Conservation (phyloP, 2,329 filamentous ascomycete species). For the Exserohilum rostratum region DNA sequence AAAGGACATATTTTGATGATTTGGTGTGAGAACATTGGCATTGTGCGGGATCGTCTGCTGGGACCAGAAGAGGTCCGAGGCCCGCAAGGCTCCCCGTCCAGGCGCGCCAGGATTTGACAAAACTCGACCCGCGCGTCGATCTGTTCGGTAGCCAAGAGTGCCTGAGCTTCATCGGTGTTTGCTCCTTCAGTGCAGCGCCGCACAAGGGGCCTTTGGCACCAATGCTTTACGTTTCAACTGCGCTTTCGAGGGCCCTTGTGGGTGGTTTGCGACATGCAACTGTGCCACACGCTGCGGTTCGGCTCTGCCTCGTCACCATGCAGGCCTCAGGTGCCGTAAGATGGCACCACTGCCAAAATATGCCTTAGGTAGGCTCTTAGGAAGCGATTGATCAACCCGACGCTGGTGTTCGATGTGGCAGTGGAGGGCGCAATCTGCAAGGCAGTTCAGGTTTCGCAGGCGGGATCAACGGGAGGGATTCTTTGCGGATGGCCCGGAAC, state of each 20-base stretch:
- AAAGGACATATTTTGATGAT: not conserved
- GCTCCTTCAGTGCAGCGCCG: not conserved
- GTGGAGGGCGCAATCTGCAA: conserved; percentile 6
- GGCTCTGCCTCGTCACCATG: conserved; percentile 3
- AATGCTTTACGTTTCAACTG: not conserved
- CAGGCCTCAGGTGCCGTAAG: not conserved
- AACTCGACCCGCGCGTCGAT: not conserved
- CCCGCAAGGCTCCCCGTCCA: not conserved
- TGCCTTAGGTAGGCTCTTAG: conserved; percentile 5
- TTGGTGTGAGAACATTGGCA: not conserved
- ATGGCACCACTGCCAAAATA: not conserved
- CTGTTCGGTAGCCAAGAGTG: not conserved
- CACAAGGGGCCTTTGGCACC: not conserved
- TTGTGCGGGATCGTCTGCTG: not conserved
- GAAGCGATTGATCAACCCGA: not conserved
- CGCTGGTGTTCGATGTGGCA: not conserved
- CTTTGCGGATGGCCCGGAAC: not conserved
- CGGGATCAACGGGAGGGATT: not conserved
- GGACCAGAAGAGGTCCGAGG: not conserved
- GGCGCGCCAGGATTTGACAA: not conserved
- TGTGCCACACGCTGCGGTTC: conserved; percentile 6
- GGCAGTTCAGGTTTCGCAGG: not conserved
- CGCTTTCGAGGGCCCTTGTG: not conserved
- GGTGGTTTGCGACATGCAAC: conserved; percentile 9
- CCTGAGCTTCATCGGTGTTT: not conserved